These are phyloP conservation scores for Pichia sorboxylosa DNA, from an alignment of 1,139 yeast species.

Conservation along the genomic window DNA sequence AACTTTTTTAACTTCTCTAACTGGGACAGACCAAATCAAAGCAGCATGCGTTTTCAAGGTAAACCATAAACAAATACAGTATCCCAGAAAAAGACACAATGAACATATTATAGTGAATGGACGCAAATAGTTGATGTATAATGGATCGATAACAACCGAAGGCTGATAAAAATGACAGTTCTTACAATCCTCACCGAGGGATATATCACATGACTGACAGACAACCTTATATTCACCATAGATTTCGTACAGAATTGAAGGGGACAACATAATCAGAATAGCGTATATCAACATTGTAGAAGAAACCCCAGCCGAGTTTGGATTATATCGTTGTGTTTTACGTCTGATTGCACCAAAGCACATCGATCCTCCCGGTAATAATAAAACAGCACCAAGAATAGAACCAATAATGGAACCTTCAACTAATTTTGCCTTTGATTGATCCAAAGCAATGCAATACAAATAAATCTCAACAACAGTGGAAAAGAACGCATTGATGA, in stretches of 20 bases:
- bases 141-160: conserved; percentile 45
- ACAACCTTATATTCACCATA: conserved; percentile 78
- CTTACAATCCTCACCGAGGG: conserved; percentile 32
- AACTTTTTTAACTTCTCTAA: conserved; percentile 20
- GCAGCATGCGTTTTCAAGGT: conserved; percentile 95
- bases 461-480: conserved; percentile 88
- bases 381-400: conserved; percentile 79
- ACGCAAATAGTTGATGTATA: conserved; percentile 54
- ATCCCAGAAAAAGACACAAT: conserved; percentile 66
- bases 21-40: conserved; percentile 79
- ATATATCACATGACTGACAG: conserved; percentile 34
- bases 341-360: conserved; percentile 89
- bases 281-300: conserved; percentile 92
- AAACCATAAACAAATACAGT: conserved; percentile 83
- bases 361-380: conserved; percentile 92
- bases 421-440: conserved; percentile 77
- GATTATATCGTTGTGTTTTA: conserved; percentile 91
- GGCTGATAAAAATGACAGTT: conserved; percentile 77
- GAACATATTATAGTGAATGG: conserved; percentile 84
- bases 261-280: conserved; percentile 84
- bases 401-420: conserved; percentile 98
- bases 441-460: conserved; percentile 82
- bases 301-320: conserved; percentile 93
- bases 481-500: conserved; percentile 93
- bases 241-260: conserved; percentile 80